Conservation (phyloP, 805 yeast genomes). For the Ogataea kodamae region DNA sequence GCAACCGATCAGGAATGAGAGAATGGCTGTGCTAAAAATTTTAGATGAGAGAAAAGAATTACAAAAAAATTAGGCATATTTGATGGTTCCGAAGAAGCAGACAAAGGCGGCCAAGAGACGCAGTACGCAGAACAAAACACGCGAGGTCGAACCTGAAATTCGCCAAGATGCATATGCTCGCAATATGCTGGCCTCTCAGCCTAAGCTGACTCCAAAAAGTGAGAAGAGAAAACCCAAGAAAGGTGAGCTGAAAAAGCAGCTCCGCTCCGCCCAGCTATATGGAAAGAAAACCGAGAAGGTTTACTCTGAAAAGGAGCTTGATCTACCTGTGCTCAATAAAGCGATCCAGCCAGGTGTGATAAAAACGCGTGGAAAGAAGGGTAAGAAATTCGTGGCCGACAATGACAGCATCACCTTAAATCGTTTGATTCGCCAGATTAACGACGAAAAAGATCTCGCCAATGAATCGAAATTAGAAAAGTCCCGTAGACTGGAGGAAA, state of each 20-base stretch:
- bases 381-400: constrained; percentile 74
- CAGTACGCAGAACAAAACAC: constrained; percentile 47
- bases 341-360: constrained; percentile 82
- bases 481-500: constrained; percentile 82
- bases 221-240: constrained; percentile 47
- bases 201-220: constrained; percentile 59
- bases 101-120: constrained; percentile 58
- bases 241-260: constrained; percentile 58
- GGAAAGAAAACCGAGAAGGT: constrained; percentile 57
- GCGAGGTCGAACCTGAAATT: constrained; percentile 64
- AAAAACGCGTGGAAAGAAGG: constrained; percentile 79
- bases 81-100: constrained; percentile 38
- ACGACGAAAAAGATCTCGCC: constrained; percentile 72
- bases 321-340: constrained; percentile 74
- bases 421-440: constrained; percentile 74
- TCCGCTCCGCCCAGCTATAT: constrained; percentile 59
- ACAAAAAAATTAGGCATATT: constrained; percentile 2
- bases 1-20: neutral
- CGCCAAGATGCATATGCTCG: constrained; percentile 64
- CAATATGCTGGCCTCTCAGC: constrained; percentile 56
- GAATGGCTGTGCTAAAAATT: constrained; percentile 10
- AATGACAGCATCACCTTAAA: constrained; percentile 58
- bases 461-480: constrained; percentile 89
- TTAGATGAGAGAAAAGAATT: constrained; percentile 4
- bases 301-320: constrained; percentile 74